Evolutionary conservation across 306 rosid species (phyloP), one percentile per base, ranked within the genome.

Genomic region (Spatholobus suberectus): DNA sequence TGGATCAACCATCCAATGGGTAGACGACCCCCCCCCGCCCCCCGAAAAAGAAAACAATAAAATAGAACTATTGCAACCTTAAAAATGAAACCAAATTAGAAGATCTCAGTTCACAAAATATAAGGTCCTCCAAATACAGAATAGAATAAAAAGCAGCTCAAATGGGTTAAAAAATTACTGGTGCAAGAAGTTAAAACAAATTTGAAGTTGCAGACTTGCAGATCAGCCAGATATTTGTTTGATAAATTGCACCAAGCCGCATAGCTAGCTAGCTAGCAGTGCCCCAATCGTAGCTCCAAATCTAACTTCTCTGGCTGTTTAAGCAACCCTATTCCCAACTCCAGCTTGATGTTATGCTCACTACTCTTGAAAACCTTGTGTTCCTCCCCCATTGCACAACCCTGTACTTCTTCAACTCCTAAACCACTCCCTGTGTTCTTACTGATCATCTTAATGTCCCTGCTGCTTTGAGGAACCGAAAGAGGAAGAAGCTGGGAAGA

Each of bases 271-370:
- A 62, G 38, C 80, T 67, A 89, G 32, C 35, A 51, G 35, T 71
- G 81, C 54, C 90, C 91, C 15, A 94, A 92, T 82, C 96, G 92
- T 72, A 94, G 93, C 86, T 94, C 98, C 93, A 94, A 87, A 89
- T 94, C 98, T 58, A 94, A 81, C 57, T 85, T 89, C 84, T 90
- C 90, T 72, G 78, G 87, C 70, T 85, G 87, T 77, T 88, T 81
- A 62, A 85, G 77, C 47, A 83, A 70, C 26, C 90, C 90, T 86
- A 88, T 78, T 65, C 90, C 90, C 82, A 90, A 82, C 77, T 91
- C 98, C 83, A 92, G 82, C n/a, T 73, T 80, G 27, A 85, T 76
- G 54, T 46, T 59, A 40, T 78, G 81, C 76, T 90, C 89, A 68
- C 32, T 79, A 21, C 76, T 78, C 86, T 87, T 85, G 70, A 77